These are phyloP conservation scores for Parathielavia hyrcaniae DNA, from an alignment of 495 filamentous ascomycete species.

Conservation along the genomic window DNA sequence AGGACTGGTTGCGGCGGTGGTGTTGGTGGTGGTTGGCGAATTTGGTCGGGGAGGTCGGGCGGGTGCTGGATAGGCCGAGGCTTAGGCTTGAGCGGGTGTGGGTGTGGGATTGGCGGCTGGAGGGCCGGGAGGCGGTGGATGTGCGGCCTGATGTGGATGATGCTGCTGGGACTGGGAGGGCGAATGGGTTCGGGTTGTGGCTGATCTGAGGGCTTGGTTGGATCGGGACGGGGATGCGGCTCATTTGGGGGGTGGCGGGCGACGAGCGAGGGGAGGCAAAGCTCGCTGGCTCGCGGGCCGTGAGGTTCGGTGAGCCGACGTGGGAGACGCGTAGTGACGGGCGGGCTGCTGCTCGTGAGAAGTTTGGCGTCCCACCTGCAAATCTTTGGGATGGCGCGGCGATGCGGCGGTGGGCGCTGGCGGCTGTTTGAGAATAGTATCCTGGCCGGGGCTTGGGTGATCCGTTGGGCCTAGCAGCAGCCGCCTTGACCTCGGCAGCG, in stretches of 20 bases:
- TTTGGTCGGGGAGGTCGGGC: constrained; percentile 23
- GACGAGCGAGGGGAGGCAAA: constrained; percentile 47
- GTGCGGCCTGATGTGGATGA: background rate
- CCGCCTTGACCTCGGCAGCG: constrained; percentile 15
- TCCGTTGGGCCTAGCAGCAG: constrained; percentile 10
- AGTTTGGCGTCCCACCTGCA: constrained; percentile 21
- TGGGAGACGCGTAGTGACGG: constrained; percentile 39
- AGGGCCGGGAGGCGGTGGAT: constrained; percentile 21
- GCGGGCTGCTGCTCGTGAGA: constrained; percentile 24
- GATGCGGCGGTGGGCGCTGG: constrained; percentile 33
- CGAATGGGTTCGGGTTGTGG: constrained; percentile 28
- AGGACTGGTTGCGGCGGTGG: constrained; percentile 36
- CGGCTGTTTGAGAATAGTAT: constrained; percentile 20
- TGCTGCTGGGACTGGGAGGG: constrained; percentile 9
- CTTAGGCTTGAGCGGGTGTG: constrained; percentile 2
- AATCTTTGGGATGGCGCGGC: constrained; percentile 36
- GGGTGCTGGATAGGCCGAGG: constrained; percentile 4
- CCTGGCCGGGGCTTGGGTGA: constrained; percentile 17
- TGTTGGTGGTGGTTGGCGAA: constrained; percentile 26
- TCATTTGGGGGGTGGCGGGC: constrained; percentile 20
- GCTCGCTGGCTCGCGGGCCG: constrained; percentile 44
- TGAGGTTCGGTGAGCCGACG: constrained; percentile 40
- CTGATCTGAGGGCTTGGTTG: constrained; percentile 3
- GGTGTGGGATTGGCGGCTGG: constrained; percentile 26
- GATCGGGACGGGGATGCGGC: constrained; percentile 36